A percentile compares a stretch with the other conserved stretches of the same genome.
phyloP scores from a whole-genome alignment of 1,139 yeast species.

The Geotrichum europaeum region DNA sequence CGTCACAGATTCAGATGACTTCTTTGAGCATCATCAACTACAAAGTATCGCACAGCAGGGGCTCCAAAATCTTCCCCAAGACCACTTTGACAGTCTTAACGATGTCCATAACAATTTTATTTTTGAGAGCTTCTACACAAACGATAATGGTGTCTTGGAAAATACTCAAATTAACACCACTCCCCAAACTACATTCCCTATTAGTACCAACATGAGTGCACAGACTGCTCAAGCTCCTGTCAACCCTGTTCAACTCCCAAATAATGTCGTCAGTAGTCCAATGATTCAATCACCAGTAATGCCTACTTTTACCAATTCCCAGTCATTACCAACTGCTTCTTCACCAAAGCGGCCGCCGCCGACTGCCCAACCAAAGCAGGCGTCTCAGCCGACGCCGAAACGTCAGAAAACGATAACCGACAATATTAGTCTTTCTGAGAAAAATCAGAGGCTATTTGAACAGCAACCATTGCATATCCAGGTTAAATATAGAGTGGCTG shows the following conservation, averaged over 20 bases:
- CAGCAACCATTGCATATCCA: conserved; percentile 12
- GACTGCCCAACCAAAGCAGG: not conserved
- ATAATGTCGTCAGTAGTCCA: not conserved
- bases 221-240: not conserved
- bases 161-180: not conserved
- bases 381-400: not conserved
- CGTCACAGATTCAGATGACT: not conserved
- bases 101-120: not conserved
- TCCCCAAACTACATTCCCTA: not conserved
- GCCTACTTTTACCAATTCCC: not conserved
- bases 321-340: not conserved
- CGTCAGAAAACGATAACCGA: not conserved
- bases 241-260: not conserved
- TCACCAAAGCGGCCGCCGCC: not conserved
- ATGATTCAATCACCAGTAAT: not conserved
- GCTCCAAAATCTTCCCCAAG: not conserved
- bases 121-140: not conserved
- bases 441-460: conserved; percentile 11
- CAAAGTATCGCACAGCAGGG: not conserved
- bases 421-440: conserved; percentile 2
- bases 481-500: conserved; percentile 9
- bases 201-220: not conserved
- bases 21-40: not conserved
- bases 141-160: not conserved
- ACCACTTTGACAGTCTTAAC: not conserved